Percentiles rank a stretch among this genome's conserved stretches.
These are phyloP conservation scores for Fusarium foetens DNA, from an alignment of 2,329 filamentous ascomycete species.

Conservation along the genomic window DNA sequence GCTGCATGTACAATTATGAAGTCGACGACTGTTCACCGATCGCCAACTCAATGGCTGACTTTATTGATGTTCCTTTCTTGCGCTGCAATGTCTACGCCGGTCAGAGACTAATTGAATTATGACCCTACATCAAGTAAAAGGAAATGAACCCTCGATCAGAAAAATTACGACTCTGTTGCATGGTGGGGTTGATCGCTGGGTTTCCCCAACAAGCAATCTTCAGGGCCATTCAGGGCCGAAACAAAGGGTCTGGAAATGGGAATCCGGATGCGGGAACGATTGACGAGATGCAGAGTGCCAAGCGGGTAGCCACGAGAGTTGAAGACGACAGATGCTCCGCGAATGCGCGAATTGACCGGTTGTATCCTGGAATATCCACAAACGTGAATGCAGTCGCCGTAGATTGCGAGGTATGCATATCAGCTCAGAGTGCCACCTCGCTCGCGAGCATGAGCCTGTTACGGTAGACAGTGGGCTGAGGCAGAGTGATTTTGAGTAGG, in stretches of 20 bases:
- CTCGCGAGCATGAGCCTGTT: neutral
- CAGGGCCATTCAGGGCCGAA: conserved; percentile 29
- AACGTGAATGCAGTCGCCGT: neutral
- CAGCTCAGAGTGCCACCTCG: conserved; percentile 2
- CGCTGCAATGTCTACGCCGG: neutral
- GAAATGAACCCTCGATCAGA: conserved; percentile 4
- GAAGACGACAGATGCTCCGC: conserved; percentile 2
- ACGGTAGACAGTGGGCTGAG: conserved; percentile 11
- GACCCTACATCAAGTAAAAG: neutral
- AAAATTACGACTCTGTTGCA: neutral
- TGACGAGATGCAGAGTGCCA: conserved; percentile 43
- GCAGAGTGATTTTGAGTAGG: neutral
- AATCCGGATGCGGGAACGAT: conserved; percentile 43
- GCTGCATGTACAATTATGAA: neutral
- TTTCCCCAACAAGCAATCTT: conserved; percentile 24
- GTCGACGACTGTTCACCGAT: neutral
- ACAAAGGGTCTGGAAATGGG: conserved; percentile 39
- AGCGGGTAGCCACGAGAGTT: conserved; percentile 26
- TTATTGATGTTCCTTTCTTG: neutral
- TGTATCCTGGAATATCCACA: conserved; percentile 12
- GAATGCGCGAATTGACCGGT: neutral
- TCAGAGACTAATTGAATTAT: neutral
- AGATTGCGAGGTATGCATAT: conserved; percentile 7
- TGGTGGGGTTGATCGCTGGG: conserved; percentile 18
- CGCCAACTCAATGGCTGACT: neutral